Base-by-base conservation (phyloP, 2,329 filamentous ascomycete species). In the Penicillium sp. region DNA sequence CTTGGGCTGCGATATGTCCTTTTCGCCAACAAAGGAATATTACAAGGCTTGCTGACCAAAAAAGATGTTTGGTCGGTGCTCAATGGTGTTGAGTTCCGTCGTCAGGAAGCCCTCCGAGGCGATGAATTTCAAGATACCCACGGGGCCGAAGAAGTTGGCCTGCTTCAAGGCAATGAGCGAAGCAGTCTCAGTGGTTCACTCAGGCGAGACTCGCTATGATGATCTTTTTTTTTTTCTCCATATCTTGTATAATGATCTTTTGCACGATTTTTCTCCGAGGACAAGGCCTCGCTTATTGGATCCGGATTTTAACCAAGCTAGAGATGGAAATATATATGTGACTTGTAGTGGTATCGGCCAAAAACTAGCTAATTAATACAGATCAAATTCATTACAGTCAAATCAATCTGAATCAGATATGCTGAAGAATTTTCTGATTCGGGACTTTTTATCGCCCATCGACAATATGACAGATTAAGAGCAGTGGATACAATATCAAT, bases 61-160 rank as follows among this genome's bases (percentile, higher is more conserved):
- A 99, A 99, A 81, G 95, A 99, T 78, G 89, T 96, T 37, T 98
- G 93, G 91, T 93, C 92, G 76, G 88, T 98, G 42, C 83, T 98
- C 50, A 92, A 97, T 73, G 91, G 90, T 45, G 88, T 87, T 10
- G 89, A 90, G 66, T 86, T 89, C 56, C 68, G 68, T 30, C 68
- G 71, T 40, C 69, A 70, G 58, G 72, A 77, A 44, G 70, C 68
- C n/a, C 65, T 76, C 22, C 72, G 68, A 47, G 69, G 71, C 7
- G 67, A 66, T 47, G 60, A 69, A 5, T 73, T 73, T 47, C 62
- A 68, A 35, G 69, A 73, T 37, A 64, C 57, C 15, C 62, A 72
- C 50, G 64, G 60, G 7, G 73, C 73, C 38, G 77, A 79, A 65
- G 76, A 75, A 38, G 69, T 75, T 45, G 76, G 77, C 17, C 66